phyloP scores from a whole-genome alignment of 805 yeast genomes.

The Lachancea lanzarotensis region DNA sequence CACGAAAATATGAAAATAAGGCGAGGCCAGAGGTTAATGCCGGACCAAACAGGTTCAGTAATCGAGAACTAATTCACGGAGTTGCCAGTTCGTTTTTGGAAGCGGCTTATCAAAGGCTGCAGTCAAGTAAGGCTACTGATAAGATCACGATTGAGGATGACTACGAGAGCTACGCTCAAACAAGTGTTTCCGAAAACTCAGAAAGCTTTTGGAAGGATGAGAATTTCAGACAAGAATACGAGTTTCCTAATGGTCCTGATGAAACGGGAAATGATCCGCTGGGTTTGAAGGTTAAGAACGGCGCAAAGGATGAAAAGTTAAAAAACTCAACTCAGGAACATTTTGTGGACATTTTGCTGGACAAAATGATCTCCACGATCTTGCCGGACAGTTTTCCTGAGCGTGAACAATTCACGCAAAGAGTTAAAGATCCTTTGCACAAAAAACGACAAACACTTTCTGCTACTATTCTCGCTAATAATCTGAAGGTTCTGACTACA shows the following conservation, averaged over 20 bases:
- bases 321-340: conserved; percentile 32
- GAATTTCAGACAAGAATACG: conserved; percentile 19
- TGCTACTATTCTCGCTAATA: conserved; percentile 46
- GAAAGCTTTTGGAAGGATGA: conserved; percentile 23
- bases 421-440: conserved; percentile 42
- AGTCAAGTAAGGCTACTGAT: conserved; percentile 14
- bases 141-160: conserved; percentile 11
- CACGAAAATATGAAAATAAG: conserved; percentile 23
- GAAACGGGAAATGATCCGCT: conserved; percentile 11
- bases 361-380: conserved; percentile 44
- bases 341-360: conserved; percentile 54
- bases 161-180: conserved; percentile 10
- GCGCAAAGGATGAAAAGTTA: not conserved
- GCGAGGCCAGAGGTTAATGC: conserved; percentile 16
- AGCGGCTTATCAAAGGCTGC: conserved; percentile 38
- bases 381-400: conserved; percentile 46
- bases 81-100: conserved; percentile 41
- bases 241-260: conserved; percentile 9
- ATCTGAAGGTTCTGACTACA: conserved; percentile 49
- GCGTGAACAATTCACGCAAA: conserved; percentile 36
- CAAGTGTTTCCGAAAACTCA: conserved; percentile 22
- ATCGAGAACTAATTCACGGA: conserved; percentile 31
- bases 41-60: conserved; percentile 18
- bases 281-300: not conserved
- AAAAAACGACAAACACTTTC: conserved; percentile 49